Conservation (phyloP, 73 alveolate genomes). For the Symbiodinium pilosum region DNA sequence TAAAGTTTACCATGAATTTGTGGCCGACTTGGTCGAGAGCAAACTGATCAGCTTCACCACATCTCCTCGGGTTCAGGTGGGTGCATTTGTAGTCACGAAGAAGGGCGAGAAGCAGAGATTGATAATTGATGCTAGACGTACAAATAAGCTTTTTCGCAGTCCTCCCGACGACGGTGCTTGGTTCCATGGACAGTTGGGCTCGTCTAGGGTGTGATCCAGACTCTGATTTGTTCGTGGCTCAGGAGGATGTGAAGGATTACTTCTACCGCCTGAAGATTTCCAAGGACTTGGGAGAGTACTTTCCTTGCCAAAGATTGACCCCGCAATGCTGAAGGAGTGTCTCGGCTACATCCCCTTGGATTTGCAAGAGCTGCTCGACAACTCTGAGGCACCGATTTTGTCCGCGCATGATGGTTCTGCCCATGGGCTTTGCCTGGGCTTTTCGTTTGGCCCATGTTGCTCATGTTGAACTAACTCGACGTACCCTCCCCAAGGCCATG, state of each 20-base stretch:
- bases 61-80: background rate
- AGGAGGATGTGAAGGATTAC: conserved; percentile 35
- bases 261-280: background rate
- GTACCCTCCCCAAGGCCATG: background rate
- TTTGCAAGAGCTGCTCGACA: background rate
- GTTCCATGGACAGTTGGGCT: background rate
- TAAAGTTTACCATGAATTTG: background rate
- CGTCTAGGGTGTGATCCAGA: background rate
- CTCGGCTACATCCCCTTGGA: background rate
- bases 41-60: background rate
- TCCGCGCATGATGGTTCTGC: background rate
- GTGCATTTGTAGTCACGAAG: background rate
- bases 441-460: background rate
- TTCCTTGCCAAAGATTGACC: background rate
- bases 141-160: background rate
- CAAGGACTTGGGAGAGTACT: background rate
- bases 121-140: background rate
- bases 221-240: background rate
- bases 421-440: background rate
- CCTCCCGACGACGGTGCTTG: background rate
- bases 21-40: background rate
- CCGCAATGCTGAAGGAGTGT: background rate
- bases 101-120: background rate
- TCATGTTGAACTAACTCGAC: background rate
- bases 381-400: background rate